These are phyloP conservation scores for Apiotrichum montevideense DNA, from an alignment of 1,284 basidiomycete species.

Conservation along the genomic window DNA sequence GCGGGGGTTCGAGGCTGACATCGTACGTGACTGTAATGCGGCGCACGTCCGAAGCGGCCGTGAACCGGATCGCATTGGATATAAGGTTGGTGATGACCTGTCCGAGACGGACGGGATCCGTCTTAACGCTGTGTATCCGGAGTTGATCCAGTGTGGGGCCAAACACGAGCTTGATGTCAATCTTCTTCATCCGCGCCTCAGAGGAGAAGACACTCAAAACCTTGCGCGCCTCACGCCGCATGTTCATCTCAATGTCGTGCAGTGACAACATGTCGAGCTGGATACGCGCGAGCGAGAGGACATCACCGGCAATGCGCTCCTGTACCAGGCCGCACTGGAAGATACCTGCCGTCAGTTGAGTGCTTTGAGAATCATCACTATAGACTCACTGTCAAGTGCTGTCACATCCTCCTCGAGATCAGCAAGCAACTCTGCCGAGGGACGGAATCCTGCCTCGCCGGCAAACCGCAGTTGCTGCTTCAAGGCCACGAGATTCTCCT, in stretches of 20 bases:
- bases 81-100: constrained; percentile 33
- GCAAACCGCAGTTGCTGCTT: constrained; percentile 11
- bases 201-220: constrained; percentile 16
- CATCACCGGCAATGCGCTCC: constrained; percentile 48
- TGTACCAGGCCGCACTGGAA: constrained; percentile 46
- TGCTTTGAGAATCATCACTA: neutral
- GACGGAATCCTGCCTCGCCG: constrained; percentile 3
- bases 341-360: constrained; percentile 17
- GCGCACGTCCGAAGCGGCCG: constrained; percentile 14
- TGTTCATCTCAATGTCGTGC: constrained; percentile 29
- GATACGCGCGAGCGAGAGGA: constrained; percentile 45
- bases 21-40: constrained; percentile 27
- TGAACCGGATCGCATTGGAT: constrained; percentile 30
- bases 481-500: constrained; percentile 27
- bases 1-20: constrained; percentile 19
- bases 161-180: constrained; percentile 18
- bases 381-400: constrained; percentile 23
- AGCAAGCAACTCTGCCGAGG: constrained; percentile 21
- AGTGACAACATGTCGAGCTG: constrained; percentile 37
- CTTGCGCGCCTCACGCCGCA: constrained; percentile 31
- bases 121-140: constrained; percentile 16
- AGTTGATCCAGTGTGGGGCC: constrained; percentile 10
- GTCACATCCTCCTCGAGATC: constrained; percentile 39
- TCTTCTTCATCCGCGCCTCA: constrained; percentile 26
- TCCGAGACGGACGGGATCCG: constrained; percentile 32